Evolutionary conservation across 2,329 filamentous ascomycete species (phyloP).

Genomic region (Cercospora janseana): DNA sequence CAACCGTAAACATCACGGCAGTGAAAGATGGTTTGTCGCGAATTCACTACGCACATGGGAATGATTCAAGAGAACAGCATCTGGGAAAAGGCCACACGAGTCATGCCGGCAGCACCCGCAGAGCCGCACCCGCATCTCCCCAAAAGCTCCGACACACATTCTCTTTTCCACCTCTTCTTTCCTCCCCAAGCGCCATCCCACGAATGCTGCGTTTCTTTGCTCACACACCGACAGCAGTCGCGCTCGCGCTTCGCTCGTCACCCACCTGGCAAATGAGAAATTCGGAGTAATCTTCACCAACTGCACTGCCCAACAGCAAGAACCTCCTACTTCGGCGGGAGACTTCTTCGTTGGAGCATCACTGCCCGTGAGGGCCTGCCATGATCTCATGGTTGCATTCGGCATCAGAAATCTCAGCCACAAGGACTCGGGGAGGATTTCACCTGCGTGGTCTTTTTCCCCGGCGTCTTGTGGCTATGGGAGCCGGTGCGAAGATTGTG

Average conservation of each 20-base stretch:
- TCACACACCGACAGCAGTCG: conserved; percentile 62
- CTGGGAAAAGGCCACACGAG: background rate
- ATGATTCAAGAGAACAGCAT: background rate
- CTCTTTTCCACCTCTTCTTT: conserved; percentile 36
- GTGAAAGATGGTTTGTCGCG: too few species aligned
- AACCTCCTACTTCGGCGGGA: too few species aligned
- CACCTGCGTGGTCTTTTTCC: conserved; percentile 17
- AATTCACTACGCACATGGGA: too few species aligned
- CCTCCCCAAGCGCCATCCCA: conserved; percentile 70
- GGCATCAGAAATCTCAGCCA: conserved; percentile 87
- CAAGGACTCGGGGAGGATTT: too few species aligned
- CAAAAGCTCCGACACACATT: conserved; percentile 13
- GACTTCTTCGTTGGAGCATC: too few species aligned
- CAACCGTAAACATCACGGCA: too few species aligned
- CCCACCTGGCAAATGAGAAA: conserved; percentile 81
- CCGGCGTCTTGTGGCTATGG: conserved; percentile 61
- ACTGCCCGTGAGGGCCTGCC: conserved; percentile 84
- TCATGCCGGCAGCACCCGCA: conserved; percentile 9
- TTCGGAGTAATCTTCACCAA: conserved; percentile 93
- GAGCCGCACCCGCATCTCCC: conserved; percentile 3
- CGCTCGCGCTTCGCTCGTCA: conserved; percentile 13
- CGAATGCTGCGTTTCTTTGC: conserved; percentile 96
- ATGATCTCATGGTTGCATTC: conserved; percentile 78
- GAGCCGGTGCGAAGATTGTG: conserved; percentile 94
- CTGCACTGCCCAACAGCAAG: conserved; percentile 20